phyloP scores from a whole-genome alignment of 2,329 filamentous ascomycete species.

The Xylariales sp. region DNA sequence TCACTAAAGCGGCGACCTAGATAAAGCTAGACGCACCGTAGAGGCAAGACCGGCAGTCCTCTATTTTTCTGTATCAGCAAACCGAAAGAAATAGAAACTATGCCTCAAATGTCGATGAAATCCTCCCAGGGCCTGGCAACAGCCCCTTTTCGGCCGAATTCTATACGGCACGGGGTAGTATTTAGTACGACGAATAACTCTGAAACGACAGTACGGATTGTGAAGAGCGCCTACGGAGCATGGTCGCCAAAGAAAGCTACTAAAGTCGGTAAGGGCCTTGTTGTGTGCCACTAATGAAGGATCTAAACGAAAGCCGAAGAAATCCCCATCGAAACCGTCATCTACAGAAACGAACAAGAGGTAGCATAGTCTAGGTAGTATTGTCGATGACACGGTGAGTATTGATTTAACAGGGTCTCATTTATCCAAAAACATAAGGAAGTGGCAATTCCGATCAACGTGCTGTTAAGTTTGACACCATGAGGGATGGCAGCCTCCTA shows the following conservation, averaged over 20 bases:
- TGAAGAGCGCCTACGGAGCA: too few relatives aligned
- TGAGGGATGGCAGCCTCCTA: too few relatives aligned
- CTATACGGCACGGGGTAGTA: neutral
- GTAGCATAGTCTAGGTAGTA: neutral
- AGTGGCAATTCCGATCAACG: too few relatives aligned
- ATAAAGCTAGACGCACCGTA: neutral
- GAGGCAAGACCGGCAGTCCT: neutral
- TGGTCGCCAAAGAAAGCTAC: neutral
- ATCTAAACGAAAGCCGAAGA: neutral
- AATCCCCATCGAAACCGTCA: neutral
- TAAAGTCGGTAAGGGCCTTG: too few relatives aligned
- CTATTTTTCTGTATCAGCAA: neutral
- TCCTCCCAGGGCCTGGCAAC: neutral
- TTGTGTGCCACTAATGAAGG: neutral
- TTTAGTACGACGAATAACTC: neutral
- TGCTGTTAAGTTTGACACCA: too few relatives aligned
- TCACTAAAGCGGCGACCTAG: neutral
- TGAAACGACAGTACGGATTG: neutral
- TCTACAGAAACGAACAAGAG: neutral
- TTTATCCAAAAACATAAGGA: too few relatives aligned
- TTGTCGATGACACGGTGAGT: too few relatives aligned
- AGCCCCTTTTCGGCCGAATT: too few relatives aligned
- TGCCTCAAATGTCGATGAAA: conserved; percentile 6
- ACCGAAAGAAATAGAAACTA: conserved; percentile 6
- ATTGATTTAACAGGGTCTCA: too few relatives aligned